Evolutionary conservation across 1,139 yeast genomes (phyloP), one percentile per base, ranked within the genome.

Genomic region (Yamadazyma mexicana): DNA sequence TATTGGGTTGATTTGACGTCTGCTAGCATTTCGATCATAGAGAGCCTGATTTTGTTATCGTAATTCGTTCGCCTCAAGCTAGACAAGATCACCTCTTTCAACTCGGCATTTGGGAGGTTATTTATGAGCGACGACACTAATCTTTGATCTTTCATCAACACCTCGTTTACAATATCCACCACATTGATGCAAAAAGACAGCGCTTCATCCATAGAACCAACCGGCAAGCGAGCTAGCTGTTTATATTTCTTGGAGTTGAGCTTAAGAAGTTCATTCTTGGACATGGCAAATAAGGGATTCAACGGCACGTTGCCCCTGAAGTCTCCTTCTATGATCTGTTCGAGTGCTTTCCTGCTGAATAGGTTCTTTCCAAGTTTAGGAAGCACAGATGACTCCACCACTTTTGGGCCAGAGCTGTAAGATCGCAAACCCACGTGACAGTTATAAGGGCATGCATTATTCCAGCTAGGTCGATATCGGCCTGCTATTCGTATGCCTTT

Each of bases 271-370:
- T 64, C 61, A 0, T 50, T 52, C 38, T 60, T 58, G 9, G 54
- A 34, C 64, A 67, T 58, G 10, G 50, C 40, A 35, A 55, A 59
- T 23, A 70, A 51, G 3, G 76, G 75, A 38, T 68, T 68, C 5
- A 69, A 66, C 57, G 28, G 40, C 30, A 2, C 61, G 53, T 24
- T 56, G 30, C 35, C 23, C n/a, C 27, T 31, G 31, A 40, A 26
- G 7, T 38, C 34, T 8, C 42, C 43, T 30, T 34, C 34, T 8
- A 28, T 33, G 5, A 35, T 23, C 9, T 22, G 22, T 25, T 35
- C 42, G 24, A 36, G 33, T n/a, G 35, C 26, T 22, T 39, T 44
- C 26, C 39, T 41, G 15, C 48, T 40, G 37, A 48, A 48, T 11
- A 48, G 28, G 33, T 45, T 48, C 30, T 40, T 41, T 4, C 49